Evolutionary conservation across 768 basidiomycete species (phyloP).

Genomic region (Termitomyces sp.): DNA sequence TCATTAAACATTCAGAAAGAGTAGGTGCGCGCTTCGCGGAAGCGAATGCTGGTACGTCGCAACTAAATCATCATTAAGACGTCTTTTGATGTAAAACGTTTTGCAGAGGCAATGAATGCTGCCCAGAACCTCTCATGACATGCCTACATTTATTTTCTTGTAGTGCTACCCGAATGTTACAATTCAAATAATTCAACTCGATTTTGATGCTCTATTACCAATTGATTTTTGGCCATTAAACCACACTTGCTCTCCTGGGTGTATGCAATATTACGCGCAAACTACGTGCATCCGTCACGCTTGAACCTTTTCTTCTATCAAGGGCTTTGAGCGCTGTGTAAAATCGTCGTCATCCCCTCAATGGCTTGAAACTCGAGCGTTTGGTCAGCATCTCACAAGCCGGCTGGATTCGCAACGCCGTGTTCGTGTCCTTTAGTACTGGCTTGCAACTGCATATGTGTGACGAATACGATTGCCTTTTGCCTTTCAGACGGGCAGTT

Average conservation of each 20-base stretch:
- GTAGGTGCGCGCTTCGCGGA: slow-evolving; percentile 91
- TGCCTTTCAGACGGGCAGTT: background rate
- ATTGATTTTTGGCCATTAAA: background rate
- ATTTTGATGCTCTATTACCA: background rate
- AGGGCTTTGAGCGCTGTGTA: background rate
- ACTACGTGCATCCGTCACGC: background rate
- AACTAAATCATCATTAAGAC: background rate
- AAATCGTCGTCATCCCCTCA: background rate
- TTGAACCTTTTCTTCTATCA: background rate
- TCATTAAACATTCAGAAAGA: slow-evolving; percentile 92
- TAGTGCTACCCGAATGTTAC: slow-evolving; percentile 4
- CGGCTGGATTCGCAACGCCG: too few relatives aligned
- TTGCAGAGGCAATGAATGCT: slow-evolving; percentile 23
- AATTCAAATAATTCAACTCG: slow-evolving; percentile 5
- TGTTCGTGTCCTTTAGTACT: background rate
- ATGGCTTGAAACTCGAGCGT: background rate
- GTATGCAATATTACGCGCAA: background rate
- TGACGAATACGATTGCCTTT: background rate
- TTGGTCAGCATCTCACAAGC: too few relatives aligned
- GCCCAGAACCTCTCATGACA: slow-evolving; percentile 28
- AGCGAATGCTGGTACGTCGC: slow-evolving; percentile 75
- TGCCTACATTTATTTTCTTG: background rate
- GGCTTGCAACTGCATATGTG: background rate
- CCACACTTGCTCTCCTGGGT: background rate
- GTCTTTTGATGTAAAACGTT: background rate